Conservation (phyloP, 805 yeast genomes). For the Metschnikowia aberdeeniae region DNA sequence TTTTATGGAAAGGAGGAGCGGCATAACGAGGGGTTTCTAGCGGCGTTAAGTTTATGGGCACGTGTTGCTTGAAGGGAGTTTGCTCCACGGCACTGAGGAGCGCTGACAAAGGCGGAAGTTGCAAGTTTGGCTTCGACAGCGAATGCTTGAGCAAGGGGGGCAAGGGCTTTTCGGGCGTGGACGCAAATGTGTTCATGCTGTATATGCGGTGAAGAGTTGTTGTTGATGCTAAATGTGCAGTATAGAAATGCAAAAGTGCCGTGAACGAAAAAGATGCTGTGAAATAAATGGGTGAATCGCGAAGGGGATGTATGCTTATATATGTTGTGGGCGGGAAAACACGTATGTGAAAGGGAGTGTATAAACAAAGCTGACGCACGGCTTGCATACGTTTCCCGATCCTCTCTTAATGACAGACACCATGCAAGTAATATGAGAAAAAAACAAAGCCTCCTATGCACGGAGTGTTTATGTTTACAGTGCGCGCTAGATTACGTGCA, state of each 20-base stretch:
- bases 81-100: conserved; percentile 23
- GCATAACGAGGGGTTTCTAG: conserved; percentile 13
- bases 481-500: conserved; percentile 14
- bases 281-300: neutral
- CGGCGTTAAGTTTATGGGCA: conserved; percentile 27
- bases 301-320: conserved; percentile 3
- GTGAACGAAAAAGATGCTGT: neutral
- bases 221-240: neutral
- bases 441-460: neutral
- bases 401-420: conserved; percentile 15
- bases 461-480: conserved; percentile 11
- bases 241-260: neutral
- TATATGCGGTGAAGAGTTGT: too few relatives aligned
- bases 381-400: conserved; percentile 7
- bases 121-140: conserved; percentile 12
- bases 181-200: conserved; percentile 5
- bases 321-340: conserved; percentile 6
- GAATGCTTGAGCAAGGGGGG: conserved; percentile 19
- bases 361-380: conserved; percentile 1
- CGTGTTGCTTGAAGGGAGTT: conserved; percentile 17
- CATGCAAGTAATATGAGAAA: conserved; percentile 17
- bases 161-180: conserved; percentile 33
- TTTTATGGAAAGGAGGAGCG: conserved; percentile 3
- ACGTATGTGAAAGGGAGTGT: neutral
- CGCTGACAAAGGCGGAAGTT: conserved; percentile 38